Conservation (phyloP, 495 filamentous ascomycete species). For the Chaetomium tenue region DNA sequence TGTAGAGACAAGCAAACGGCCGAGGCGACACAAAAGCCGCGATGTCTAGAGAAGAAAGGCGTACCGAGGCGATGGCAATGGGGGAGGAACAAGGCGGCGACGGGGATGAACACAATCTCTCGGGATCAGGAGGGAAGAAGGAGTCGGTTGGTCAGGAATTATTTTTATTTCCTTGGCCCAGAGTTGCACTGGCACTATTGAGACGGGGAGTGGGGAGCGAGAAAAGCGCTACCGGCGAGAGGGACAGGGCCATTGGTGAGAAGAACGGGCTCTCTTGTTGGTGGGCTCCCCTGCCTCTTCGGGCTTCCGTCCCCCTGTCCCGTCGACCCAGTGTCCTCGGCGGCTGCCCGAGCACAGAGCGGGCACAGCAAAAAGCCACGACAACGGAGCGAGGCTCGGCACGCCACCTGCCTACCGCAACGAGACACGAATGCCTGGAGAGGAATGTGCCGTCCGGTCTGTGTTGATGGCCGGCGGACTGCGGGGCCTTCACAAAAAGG, state of each 20-base stretch:
- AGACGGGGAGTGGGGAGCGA: constrained; percentile 27
- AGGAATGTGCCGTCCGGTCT: constrained; percentile 19
- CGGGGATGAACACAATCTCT: not conserved
- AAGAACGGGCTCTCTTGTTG: constrained; percentile 24
- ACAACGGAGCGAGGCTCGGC: constrained; percentile 4
- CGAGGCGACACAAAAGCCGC: constrained; percentile 5
- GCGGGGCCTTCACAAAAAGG: not conserved
- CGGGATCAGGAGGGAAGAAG: constrained; percentile 19
- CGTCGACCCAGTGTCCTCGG: constrained; percentile 19
- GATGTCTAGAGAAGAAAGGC: constrained; percentile 4
- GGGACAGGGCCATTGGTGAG: constrained; percentile 27
- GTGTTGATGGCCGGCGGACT: not conserved
- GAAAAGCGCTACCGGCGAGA: constrained; percentile 29
- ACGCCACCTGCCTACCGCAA: constrained; percentile 8
- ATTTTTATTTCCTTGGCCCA: constrained; percentile 36
- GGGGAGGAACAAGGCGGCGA: constrained; percentile 12
- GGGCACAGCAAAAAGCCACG: constrained; percentile 13
- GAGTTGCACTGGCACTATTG: constrained; percentile 24
- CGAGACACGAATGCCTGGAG: constrained; percentile 22
- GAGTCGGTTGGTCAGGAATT: constrained; percentile 34
- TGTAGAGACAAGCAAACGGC: not conserved
- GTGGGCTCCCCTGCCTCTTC: constrained; percentile 16
- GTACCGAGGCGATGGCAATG: not conserved
- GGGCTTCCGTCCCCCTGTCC: constrained; percentile 11
- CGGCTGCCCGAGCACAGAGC: constrained; percentile 14